Conservation (phyloP, 1,284 basidiomycete genomes). For the Ganoderma boninense region DNA sequence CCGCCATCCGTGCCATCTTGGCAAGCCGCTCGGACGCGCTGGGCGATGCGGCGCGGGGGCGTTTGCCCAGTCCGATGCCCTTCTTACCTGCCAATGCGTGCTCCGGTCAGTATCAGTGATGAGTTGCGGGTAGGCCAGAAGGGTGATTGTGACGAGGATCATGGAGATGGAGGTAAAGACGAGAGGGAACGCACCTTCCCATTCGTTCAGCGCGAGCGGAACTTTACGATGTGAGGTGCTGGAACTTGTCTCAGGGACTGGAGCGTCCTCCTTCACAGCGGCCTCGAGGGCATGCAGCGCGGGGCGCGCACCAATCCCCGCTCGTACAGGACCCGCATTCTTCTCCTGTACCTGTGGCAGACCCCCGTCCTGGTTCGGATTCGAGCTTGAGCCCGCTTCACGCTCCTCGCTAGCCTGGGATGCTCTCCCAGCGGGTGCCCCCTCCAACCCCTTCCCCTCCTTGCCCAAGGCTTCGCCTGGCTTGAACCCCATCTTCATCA, state of each 20-base stretch:
- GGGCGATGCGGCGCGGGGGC: constrained; percentile 71
- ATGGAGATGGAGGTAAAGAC: not conserved
- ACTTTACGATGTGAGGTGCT: constrained; percentile 55
- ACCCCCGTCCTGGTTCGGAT: not conserved
- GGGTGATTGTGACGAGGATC: not conserved
- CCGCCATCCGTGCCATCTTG: constrained; percentile 78
- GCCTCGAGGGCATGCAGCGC: constrained; percentile 17
- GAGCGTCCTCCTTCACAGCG: constrained; percentile 13
- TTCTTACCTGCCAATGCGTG: constrained; percentile 65
- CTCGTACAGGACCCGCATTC: constrained; percentile 23
- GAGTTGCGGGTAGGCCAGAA: not conserved
- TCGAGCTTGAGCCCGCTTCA: not conserved
- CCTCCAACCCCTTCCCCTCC: constrained; percentile 31
- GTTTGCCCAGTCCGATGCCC: constrained; percentile 79
- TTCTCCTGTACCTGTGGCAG: constrained; percentile 14
- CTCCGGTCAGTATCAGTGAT: not conserved
- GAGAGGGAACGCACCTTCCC: constrained; percentile 64
- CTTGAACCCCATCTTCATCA: constrained; percentile 92
- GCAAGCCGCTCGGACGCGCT: constrained; percentile 65
- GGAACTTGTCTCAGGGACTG: not conserved
- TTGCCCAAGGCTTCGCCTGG: constrained; percentile 79
- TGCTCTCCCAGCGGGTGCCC: not conserved
- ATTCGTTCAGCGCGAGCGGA: constrained; percentile 77
- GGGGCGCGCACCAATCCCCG: constrained; percentile 27
- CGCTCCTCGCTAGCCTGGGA: not conserved